These are phyloP conservation scores for Inga laurina DNA, from an alignment of 306 rosid species.

Conservation along the genomic window DNA sequence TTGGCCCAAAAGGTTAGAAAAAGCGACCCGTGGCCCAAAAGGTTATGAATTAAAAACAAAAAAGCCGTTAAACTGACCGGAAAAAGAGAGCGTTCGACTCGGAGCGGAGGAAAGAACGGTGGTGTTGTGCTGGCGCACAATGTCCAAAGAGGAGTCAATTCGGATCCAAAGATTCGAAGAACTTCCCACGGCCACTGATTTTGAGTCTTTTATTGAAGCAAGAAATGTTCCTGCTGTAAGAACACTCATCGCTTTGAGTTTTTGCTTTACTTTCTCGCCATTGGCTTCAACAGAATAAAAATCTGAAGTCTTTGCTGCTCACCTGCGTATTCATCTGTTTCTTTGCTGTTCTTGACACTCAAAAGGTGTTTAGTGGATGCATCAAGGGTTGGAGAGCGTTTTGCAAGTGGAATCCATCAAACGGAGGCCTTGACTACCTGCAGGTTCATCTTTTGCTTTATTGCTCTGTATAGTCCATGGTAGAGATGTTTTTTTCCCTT, in stretches of 20 bases:
- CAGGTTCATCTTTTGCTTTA: constrained; percentile 48
- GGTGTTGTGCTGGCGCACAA: not conserved
- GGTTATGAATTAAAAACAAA: no score
- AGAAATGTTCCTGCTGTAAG: constrained; percentile 19
- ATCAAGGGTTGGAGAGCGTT: constrained; percentile 64
- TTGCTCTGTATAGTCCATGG: not conserved
- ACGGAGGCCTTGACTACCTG: constrained; percentile 79
- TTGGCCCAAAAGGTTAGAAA: no score
- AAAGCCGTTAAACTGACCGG: no score
- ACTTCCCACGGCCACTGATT: constrained; percentile 43
- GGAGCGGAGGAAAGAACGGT: not conserved
- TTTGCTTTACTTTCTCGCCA: constrained; percentile 30
- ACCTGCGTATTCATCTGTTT: not conserved
- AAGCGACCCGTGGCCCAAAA: no score
- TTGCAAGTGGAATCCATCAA: constrained; percentile 67
- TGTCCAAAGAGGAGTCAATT: constrained; percentile 44
- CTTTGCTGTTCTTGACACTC: not conserved
- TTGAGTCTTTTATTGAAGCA: constrained; percentile 15
- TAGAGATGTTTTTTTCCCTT: not conserved
- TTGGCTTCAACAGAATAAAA: not conserved
- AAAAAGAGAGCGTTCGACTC: not conserved
- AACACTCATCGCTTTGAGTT: not conserved
- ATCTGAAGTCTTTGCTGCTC: not conserved
- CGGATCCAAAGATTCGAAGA: constrained; percentile 52
- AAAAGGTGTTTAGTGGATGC: constrained; percentile 73